phyloP scores from a whole-genome alignment of 768 basidiomycete genomes.

The Boletus rubroflammeus region DNA sequence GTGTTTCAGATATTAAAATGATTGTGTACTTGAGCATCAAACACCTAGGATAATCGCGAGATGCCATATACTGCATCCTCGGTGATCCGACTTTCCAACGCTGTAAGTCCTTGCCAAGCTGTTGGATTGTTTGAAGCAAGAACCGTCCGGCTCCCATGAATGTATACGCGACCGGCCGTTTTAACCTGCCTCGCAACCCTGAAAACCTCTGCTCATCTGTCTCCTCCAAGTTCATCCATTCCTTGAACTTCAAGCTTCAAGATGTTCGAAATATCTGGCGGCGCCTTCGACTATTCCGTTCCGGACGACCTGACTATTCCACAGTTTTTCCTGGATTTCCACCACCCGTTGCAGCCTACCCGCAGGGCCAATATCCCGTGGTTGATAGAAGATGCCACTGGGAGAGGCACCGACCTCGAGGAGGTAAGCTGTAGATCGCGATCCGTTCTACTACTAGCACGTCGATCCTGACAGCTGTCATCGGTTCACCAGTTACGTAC shows the following conservation, averaged over 20 bases:
- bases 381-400: slow-evolving; percentile 57
- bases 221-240: neutral
- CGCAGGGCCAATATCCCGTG: slow-evolving; percentile 47
- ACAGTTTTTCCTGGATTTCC: slow-evolving; percentile 58
- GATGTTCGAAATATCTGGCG: slow-evolving; percentile 27
- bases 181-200: neutral
- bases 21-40: neutral
- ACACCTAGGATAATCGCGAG: neutral
- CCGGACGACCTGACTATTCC: slow-evolving; percentile 64
- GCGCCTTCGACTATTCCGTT: slow-evolving; percentile 36
- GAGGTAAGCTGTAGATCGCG: slow-evolving; percentile 39
- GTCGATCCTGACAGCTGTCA: neutral
- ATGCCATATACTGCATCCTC: neutral
- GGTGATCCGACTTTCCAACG: neutral
- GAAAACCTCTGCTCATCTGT: neutral
- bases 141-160: neutral
- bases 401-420: slow-evolving; percentile 39
- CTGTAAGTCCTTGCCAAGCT: neutral
- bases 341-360: slow-evolving; percentile 41
- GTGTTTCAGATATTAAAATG: slow-evolving; percentile 1
- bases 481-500: slow-evolving; percentile 36
- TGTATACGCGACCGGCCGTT: neutral
- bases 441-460: neutral
- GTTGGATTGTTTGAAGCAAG: neutral
- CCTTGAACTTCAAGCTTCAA: neutral